Conservation (phyloP, 805 yeast genomes). For the Ogataea neopini region DNA sequence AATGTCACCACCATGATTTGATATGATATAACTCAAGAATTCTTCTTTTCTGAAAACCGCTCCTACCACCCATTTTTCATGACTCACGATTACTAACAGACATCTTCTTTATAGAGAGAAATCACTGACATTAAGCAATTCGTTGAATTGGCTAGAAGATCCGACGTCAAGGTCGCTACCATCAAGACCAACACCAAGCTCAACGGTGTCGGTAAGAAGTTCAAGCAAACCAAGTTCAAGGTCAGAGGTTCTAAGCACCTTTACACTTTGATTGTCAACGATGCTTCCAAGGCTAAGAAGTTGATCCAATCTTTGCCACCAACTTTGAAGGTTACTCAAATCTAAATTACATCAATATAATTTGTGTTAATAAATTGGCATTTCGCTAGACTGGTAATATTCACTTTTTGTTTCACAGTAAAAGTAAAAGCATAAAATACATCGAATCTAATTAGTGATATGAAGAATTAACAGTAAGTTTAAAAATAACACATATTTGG, state of each 20-base stretch:
- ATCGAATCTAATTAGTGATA: neutral
- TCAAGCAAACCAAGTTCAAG: conserved; percentile 98
- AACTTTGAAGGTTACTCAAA: conserved; percentile 65
- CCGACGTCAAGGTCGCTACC: conserved; percentile 90
- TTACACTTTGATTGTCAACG: conserved; percentile 94
- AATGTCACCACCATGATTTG: too few species aligned
- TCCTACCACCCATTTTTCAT: too few species aligned
- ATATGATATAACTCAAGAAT: neutral
- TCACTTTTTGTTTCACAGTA: neutral
- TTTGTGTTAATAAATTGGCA: conserved; percentile 10
- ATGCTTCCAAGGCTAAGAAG: conserved; percentile 96
- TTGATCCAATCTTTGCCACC: conserved; percentile 97
- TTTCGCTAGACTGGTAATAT: conserved; percentile 6
- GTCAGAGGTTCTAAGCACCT: conserved; percentile 93
- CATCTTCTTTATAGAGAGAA: conserved; percentile 45
- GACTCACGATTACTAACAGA: conserved; percentile 24
- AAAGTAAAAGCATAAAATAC: neutral
- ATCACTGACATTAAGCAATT: conserved; percentile 96
- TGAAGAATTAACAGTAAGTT: conserved; percentile 1
- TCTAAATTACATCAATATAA: conserved; percentile 24
- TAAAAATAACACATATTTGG: conserved; percentile 1
- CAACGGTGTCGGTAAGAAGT: conserved; percentile 77
- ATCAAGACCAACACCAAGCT: conserved; percentile 90
- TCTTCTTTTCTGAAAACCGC: neutral
- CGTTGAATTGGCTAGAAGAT: conserved; percentile 94